Evolutionary conservation across 202 grass and related monocot species (phyloP), one percentile per base, ranked within the genome.

Genomic region (Cymbopogon flexuosus): DNA sequence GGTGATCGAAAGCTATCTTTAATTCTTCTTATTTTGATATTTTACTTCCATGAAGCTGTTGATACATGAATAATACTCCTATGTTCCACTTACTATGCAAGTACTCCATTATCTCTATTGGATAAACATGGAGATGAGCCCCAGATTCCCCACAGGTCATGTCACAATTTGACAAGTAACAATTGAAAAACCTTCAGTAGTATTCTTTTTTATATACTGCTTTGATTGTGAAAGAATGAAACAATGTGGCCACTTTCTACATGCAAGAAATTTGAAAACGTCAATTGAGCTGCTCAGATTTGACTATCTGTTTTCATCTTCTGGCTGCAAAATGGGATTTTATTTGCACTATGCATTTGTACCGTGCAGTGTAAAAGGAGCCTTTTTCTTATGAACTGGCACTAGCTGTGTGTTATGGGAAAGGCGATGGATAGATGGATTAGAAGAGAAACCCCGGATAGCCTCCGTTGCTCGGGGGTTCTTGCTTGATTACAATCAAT

Each of bases 1-100:
- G 95, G 95, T 98, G 22, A 80, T 66, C 18, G 41, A 40, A 84
- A 68, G 33, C 14, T 65, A 37, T 80, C 13, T 72, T 85, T 75
- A 52, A 49, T 40, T 89, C 8, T 73, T 65, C 31, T 72, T 27
- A 8, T 65, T 54, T 63, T n/a, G 76, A 40, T 63, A 65, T 63
- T 60, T 78, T 72, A 57, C 52, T 68, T 68, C 56, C 52, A 77
- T 58, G 35, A 76, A 71, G 64, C 27, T 71, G 35, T 65, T 81
- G 27, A 49, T 77, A 47, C 71, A 65, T 47, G 63, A 51, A 64
- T 63, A 40, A 23, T 58, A 33, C 31, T 33, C 31, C 31, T 3
- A 58, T 24, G 34, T 57, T 87, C 37, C 54, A 51, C 14, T 77
- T 82, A 72, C 34, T 82, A 60, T 57, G 33, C 57, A 77, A 65